Evolutionary conservation across 352 stramenopile genomes (phyloP).

Genomic region (Globisporangium orthogonon): DNA sequence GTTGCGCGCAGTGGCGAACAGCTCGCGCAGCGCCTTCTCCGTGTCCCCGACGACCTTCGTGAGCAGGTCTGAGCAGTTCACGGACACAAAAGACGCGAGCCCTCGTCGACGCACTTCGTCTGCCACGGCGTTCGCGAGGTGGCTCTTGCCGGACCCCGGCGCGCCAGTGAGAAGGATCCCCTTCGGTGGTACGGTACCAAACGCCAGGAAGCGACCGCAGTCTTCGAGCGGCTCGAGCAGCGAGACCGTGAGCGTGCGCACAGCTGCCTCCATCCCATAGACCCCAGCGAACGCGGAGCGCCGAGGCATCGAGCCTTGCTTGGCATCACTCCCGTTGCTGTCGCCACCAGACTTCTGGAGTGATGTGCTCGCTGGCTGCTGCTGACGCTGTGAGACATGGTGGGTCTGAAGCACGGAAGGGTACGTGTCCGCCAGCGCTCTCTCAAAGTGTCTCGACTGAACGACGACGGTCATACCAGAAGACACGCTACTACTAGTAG

Average conservation of each 20-base stretch:
- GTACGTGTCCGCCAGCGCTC: slow-evolving; percentile 90
- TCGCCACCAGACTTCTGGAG: slow-evolving; percentile 8
- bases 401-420: slow-evolving; percentile 95
- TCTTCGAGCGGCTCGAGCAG: slow-evolving; percentile 97
- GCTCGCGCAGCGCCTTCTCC: slow-evolving; percentile 80
- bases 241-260: slow-evolving; percentile 93
- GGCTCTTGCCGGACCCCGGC: slow-evolving; percentile 97
- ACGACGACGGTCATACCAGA: slow-evolving; percentile 3
- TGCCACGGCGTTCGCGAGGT: slow-evolving; percentile 80
- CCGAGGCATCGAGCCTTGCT: neutral
- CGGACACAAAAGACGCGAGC: slow-evolving; percentile 80
- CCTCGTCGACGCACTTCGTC: slow-evolving; percentile 48
- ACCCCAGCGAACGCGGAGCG: slow-evolving; percentile 69
- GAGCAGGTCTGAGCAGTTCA: slow-evolving; percentile 85
- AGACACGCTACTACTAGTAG: no score
- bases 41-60: slow-evolving; percentile 90
- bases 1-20: slow-evolving; percentile 83
- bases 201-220: slow-evolving; percentile 93
- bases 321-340: neutral
- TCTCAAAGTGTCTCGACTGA: slow-evolving; percentile 44
- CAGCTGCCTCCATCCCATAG: slow-evolving; percentile 96
- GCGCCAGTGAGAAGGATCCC: slow-evolving; percentile 98
- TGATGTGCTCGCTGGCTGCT: slow-evolving; percentile 23
- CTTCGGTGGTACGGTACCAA: slow-evolving; percentile 94
- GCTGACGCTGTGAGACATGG: slow-evolving; percentile 80